phyloP scores from a whole-genome alignment of 306 rosid genomes.

The Coriaria nepalensis region DNA sequence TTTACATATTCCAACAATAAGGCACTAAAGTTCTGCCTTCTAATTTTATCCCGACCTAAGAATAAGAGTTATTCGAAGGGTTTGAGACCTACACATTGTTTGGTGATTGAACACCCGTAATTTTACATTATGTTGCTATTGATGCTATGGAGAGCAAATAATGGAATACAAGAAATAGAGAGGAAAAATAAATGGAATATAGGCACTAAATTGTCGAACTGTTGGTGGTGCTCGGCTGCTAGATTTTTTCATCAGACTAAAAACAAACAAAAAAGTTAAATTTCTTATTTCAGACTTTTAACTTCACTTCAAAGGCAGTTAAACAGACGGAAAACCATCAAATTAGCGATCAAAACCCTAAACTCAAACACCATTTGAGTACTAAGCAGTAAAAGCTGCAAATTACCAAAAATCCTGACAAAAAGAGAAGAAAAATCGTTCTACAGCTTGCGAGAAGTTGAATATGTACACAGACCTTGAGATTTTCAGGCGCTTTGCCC shows the following conservation, averaged over 20 bases:
- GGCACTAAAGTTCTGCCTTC: background rate
- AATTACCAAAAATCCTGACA: background rate
- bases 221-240: no score
- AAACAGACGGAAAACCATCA: background rate
- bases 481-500: slow-evolving; percentile 58
- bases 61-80: background rate
- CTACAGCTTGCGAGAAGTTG: background rate
- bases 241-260: no score
- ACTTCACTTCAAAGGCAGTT: background rate
- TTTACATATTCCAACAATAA: background rate
- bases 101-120: background rate
- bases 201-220: no score
- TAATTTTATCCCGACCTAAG: background rate
- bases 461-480: slow-evolving; percentile 31
- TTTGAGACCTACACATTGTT: no score
- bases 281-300: background rate
- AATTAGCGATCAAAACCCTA: slow-evolving; percentile 1
- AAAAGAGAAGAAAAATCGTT: background rate
- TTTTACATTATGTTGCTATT: no score
- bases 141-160: no score
- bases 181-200: no score
- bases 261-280: background rate
- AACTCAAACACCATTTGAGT: background rate
- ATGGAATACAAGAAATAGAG: no score
- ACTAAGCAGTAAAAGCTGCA: background rate